These are phyloP conservation scores for Symmetrospora coprosmae DNA, from an alignment of 768 basidiomycete species.

Conservation along the genomic window DNA sequence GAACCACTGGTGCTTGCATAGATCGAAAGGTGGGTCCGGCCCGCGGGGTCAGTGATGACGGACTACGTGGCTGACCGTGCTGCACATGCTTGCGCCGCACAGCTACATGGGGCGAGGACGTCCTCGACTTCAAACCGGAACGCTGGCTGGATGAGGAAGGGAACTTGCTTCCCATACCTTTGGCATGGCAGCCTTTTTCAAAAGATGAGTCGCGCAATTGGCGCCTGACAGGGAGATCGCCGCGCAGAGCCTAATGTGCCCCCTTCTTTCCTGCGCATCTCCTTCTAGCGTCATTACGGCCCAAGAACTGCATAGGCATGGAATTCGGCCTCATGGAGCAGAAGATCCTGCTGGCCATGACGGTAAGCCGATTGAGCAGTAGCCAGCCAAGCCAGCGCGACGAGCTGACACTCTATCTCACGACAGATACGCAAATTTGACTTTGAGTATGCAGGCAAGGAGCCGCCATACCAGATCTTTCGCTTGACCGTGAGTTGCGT, in stretches of 20 bases:
- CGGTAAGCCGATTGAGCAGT: neutral
- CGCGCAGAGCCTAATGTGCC: too few species aligned
- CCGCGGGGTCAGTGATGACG: neutral
- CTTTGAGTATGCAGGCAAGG: conserved; percentile 10
- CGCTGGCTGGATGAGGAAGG: conserved; percentile 14
- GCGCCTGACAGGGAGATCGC: too few species aligned
- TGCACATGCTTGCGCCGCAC: neutral
- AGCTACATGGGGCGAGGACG: conserved; percentile 14
- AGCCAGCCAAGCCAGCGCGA: neutral
- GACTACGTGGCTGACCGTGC: neutral
- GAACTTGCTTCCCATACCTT: neutral
- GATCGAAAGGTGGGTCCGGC: conserved; percentile 11
- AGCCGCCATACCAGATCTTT: conserved; percentile 9
- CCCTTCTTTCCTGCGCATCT: neutral
- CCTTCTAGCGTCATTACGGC: neutral
- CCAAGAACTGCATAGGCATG: conserved; percentile 19
- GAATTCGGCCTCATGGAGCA: conserved; percentile 20
- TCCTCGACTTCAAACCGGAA: neutral
- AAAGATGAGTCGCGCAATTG: conserved; percentile 19
- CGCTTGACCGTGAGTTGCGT: conserved; percentile 7
- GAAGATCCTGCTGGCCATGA: conserved; percentile 20
- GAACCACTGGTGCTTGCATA: conserved; percentile 20
- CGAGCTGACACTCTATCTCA: neutral
- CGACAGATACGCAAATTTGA: conserved; percentile 10
- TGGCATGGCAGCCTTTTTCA: conserved; percentile 18